Conservation (phyloP, 768 basidiomycete species). For the Hortiboletus flavorubellus region DNA sequence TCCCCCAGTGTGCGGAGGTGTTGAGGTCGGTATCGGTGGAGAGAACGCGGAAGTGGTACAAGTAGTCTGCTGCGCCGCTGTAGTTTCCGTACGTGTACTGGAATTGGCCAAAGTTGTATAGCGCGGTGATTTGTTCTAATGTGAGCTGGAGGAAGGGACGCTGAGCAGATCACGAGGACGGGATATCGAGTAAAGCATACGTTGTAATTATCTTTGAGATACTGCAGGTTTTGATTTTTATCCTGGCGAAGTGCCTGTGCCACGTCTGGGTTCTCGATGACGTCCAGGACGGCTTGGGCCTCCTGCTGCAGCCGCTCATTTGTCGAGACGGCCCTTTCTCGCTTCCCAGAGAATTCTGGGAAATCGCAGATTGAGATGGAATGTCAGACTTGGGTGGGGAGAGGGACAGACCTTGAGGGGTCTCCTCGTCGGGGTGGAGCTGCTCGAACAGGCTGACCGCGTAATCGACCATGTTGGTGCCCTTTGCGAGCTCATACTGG, state of each 20-base stretch:
- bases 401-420: conserved; percentile 57
- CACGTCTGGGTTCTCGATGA: conserved; percentile 96
- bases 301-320: conserved; percentile 85
- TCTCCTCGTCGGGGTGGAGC: conserved; percentile 66
- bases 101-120: conserved; percentile 98
- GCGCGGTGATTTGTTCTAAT: conserved; percentile 88
- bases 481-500: conserved; percentile 96
- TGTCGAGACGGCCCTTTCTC: conserved; percentile 76
- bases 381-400: not conserved
- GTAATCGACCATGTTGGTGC: conserved; percentile 98
- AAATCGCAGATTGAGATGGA: not conserved
- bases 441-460: conserved; percentile 77
- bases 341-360: conserved; percentile 80
- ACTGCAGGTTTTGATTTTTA: conserved; percentile 93
- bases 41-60: conserved; percentile 98
- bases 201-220: conserved; percentile 89
- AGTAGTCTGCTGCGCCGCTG: conserved; percentile 92
- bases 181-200: conserved; percentile 43
- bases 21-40: conserved; percentile 92
- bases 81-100: conserved; percentile 99
- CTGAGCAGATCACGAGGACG: conserved; percentile 3
- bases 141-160: conserved; percentile 59
- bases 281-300: conserved; percentile 89
- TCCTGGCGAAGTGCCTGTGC: conserved; percentile 93
- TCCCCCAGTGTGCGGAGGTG: conserved; percentile 98